phyloP scores from a whole-genome alignment of 78 protist species.

The Fonticula alba region DNA sequence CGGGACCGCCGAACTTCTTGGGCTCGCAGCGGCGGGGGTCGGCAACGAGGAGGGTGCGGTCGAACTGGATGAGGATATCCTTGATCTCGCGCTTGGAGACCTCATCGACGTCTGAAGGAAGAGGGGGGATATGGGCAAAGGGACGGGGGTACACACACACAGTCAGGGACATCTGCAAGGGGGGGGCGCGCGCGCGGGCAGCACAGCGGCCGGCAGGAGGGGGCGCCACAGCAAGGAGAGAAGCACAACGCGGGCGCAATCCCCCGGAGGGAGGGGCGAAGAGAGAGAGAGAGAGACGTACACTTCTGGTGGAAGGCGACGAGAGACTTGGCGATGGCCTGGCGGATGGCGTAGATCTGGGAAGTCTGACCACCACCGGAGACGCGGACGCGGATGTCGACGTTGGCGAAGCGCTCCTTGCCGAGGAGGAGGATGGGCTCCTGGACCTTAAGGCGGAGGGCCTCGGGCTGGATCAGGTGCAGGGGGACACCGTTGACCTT shows the following conservation, averaged over 20 bases:
- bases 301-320: constrained; percentile 97
- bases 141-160: no score
- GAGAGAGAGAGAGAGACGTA: no score
- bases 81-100: constrained; percentile 79
- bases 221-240: no score
- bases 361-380: constrained; percentile 94
- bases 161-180: no score
- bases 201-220: no score
- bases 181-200: no score
- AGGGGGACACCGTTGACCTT: constrained; percentile 93
- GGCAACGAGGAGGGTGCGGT: constrained; percentile 93
- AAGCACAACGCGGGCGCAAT: no score
- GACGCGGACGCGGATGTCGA: constrained; percentile 95
- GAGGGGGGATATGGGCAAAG: not conserved
- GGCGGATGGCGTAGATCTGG: constrained; percentile 93
- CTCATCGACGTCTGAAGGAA: constrained; percentile 78
- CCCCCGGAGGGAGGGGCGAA: no score
- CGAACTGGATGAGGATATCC: constrained; percentile 67
- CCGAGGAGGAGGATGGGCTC: constrained; percentile 95
- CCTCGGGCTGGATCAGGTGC: constrained; percentile 73
- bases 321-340: constrained; percentile 89
- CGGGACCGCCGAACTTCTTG: constrained; percentile 98
- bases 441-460: constrained; percentile 69
- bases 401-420: constrained; percentile 45
- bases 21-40: constrained; percentile 98